Evolutionary conservation across 495 filamentous ascomycete genomes (phyloP).

Genomic region (Rusavskia elegans): DNA sequence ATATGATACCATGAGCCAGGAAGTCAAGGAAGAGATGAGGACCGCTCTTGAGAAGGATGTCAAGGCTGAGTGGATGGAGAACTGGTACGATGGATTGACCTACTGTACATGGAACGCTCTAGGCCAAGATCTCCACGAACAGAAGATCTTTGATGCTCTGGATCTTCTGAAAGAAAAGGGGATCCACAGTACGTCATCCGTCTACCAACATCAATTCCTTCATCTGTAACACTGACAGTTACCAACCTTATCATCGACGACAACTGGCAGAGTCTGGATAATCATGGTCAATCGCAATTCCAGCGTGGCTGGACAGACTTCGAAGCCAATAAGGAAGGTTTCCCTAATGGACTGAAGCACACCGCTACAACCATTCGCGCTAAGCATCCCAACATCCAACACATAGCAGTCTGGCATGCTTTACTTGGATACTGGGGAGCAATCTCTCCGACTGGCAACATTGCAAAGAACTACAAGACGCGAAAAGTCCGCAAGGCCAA

Average conservation of each 20-base stretch:
- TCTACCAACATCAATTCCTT: not conserved
- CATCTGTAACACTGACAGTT: constrained; percentile 22
- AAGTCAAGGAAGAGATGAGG: constrained; percentile 22
- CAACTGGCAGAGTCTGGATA: constrained; percentile 40
- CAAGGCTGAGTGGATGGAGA: constrained; percentile 57
- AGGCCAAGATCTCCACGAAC: constrained; percentile 64
- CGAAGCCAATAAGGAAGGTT: constrained; percentile 66
- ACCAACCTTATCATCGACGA: constrained; percentile 85
- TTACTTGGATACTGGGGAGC: constrained; percentile 95
- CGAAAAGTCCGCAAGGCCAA: constrained; percentile 40
- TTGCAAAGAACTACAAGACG: constrained; percentile 67
- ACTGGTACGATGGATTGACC: constrained; percentile 76
- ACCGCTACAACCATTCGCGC: constrained; percentile 51
- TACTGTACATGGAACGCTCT: constrained; percentile 91
- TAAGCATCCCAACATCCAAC: constrained; percentile 54
- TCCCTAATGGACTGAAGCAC: constrained; percentile 62
- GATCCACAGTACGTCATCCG: constrained; percentile 35
- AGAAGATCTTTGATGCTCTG: constrained; percentile 62
- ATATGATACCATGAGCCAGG: constrained; percentile 16
- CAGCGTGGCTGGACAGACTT: constrained; percentile 48
- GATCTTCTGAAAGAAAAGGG: constrained; percentile 51
- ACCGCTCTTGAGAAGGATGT: constrained; percentile 30
- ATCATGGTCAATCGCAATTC: constrained; percentile 34
- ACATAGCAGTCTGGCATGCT: constrained; percentile 92
- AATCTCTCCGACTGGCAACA: constrained; percentile 50